Percentiles rank a stretch among this genome's conserved stretches.
phyloP scores from a whole-genome alignment of 2,329 filamentous ascomycete species.

The Coniella lustricola region DNA sequence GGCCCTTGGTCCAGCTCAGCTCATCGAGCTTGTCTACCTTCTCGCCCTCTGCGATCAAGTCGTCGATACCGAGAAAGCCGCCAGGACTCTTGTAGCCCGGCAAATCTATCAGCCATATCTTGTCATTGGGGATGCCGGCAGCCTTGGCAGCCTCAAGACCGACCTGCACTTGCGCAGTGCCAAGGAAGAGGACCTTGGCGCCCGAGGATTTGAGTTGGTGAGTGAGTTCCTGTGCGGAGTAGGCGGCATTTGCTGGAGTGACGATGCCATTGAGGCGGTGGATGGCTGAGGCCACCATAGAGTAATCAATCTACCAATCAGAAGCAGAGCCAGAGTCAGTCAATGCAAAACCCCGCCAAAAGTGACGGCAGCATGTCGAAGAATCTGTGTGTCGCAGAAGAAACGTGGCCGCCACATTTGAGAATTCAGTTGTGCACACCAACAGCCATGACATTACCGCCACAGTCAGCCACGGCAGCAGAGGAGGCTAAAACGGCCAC shows the following conservation, averaged over 20 bases:
- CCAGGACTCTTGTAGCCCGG: slow-evolving; percentile 46
- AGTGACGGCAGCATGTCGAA: neutral
- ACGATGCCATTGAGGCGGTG: slow-evolving; percentile 69
- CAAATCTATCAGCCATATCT: slow-evolving; percentile 63
- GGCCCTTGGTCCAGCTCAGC: slow-evolving; percentile 55
- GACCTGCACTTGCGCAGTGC: slow-evolving; percentile 55
- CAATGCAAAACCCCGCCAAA: neutral
- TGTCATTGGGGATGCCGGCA: slow-evolving; percentile 54
- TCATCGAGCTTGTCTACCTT: slow-evolving; percentile 45
- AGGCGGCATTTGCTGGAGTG: slow-evolving; percentile 69
- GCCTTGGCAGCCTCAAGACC: slow-evolving; percentile 59
- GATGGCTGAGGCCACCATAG: slow-evolving; percentile 65
- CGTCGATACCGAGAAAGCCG: slow-evolving; percentile 57
- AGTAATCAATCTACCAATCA: slow-evolving; percentile 57
- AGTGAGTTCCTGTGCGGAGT: slow-evolving; percentile 61
- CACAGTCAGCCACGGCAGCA: too few species aligned
- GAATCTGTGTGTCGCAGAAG: neutral
- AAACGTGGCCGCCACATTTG: neutral
- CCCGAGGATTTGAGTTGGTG: slow-evolving; percentile 65
- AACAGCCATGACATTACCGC: too few species aligned
- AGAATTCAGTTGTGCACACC: too few species aligned
- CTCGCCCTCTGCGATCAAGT: slow-evolving; percentile 56
- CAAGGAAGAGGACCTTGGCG: slow-evolving; percentile 66
- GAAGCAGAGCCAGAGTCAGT: neutral
- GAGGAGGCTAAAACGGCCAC: neutral